These are phyloP conservation scores for Ascoidea tarda DNA, from an alignment of 805 yeast species.

Conservation along the genomic window DNA sequence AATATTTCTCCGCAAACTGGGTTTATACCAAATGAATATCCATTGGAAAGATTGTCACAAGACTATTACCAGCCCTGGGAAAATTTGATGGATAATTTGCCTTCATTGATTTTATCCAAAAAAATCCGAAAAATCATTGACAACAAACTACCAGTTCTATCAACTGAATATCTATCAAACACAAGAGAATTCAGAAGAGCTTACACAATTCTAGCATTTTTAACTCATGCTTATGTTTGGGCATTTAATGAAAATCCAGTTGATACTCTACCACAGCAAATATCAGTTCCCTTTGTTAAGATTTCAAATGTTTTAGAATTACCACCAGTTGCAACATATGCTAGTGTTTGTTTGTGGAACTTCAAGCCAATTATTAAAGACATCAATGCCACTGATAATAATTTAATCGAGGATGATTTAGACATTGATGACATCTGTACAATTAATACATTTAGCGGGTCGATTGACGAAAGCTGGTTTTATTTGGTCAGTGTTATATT, in stretches of 20 bases:
- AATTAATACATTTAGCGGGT: conserved; percentile 76
- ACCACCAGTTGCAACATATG: conserved; percentile 82
- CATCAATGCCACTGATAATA: conserved; percentile 11
- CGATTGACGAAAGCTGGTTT: conserved; percentile 89
- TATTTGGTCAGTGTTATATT: conserved; percentile 79
- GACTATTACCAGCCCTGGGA: conserved; percentile 74
- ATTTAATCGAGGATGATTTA: conserved; percentile 20
- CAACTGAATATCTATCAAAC: conserved; percentile 26
- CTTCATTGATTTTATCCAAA: conserved; percentile 57
- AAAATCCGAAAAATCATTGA: conserved; percentile 53
- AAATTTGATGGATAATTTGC: conserved; percentile 43
- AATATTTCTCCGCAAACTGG: conserved; percentile 63
- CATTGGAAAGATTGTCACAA: conserved; percentile 44
- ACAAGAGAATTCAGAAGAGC: conserved; percentile 61
- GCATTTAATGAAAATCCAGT: conserved; percentile 43
- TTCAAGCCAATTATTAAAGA: conserved; percentile 45
- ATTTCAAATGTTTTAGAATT: conserved; percentile 47
- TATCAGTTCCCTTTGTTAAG: conserved; percentile 58
- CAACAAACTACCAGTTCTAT: conserved; percentile 36
- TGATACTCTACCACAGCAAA: conserved; percentile 47
- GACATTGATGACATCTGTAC: conserved; percentile 64
- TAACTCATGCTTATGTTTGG: conserved; percentile 89
- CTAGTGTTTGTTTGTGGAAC: conserved; percentile 84
- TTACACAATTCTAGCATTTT: conserved; percentile 61
- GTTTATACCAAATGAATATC: conserved; percentile 59